Evolutionary conservation across 305 asterid species (phyloP), one percentile per base, ranked within the genome.

Genomic region (Caryopteris hybrid): DNA sequence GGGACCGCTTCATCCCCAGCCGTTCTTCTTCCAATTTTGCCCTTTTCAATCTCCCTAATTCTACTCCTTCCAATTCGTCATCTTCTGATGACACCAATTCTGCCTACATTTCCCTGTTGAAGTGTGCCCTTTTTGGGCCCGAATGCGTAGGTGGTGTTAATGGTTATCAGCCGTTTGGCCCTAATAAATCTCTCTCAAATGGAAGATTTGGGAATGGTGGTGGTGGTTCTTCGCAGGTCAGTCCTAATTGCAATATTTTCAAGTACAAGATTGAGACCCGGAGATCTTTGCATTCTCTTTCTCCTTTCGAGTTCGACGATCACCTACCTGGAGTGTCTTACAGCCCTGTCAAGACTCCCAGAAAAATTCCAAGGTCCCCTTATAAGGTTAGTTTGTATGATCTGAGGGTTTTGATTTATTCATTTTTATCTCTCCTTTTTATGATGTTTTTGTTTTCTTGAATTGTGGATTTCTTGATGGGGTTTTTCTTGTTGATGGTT

Each of bases 1-100:
- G 95, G 33, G 96, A 92, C 74, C 96, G 98, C 0, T 92, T 89
- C 68, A 92, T 92, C 45, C 98, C 96, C 4, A 79, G 92, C 58
- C 82, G 96, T 23, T 79, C 96, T 4, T 87, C 92, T 7, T 92
- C 96, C 53, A 87, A 92, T 73, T 92, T 89, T 36, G 85, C 86
- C 61, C 96, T 92, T 2, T 85, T 92, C 70, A 70, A 83, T 69
- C 84, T 90, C 45, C 78, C 88, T 5, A 68, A 60, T 54, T 62
- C 85, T 38, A 65, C 52, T 36, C 14, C 60, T 20, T 42, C 73
- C 78, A 59, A 46, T 38, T 38, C 79, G 3, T 58, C 64, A 16
- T 70, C 87, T 8, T 65, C 85, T 3, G 90, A 81, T 18, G 91
- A 80, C 25, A 71, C 86, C 1, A 74, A 59, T 74, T 82, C 84